Evolutionary conservation across 495 filamentous ascomycete genomes (phyloP).

Genomic region (Friedmanniomyces simplex): DNA sequence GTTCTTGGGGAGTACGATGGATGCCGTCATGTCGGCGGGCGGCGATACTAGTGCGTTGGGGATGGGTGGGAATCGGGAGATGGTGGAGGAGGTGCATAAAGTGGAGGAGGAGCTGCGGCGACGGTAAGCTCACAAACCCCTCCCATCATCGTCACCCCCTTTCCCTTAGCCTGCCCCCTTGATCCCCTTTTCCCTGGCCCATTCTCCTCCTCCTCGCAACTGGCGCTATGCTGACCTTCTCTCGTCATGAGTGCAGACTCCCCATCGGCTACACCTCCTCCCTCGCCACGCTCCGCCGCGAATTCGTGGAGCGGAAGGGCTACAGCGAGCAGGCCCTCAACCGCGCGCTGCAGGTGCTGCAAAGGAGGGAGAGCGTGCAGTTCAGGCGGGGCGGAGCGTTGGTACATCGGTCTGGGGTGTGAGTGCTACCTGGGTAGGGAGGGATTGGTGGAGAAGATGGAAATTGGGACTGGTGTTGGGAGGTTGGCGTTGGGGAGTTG

Average conservation of each 20-base stretch:
- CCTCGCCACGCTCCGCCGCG: constrained; percentile 70
- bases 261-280: constrained; percentile 95
- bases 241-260: too few relatives aligned
- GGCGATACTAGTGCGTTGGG: constrained; percentile 49
- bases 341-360: constrained; percentile 73
- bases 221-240: too few relatives aligned
- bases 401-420: constrained; percentile 67
- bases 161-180: too few relatives aligned
- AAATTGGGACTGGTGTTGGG: too few relatives aligned
- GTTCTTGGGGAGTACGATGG: constrained; percentile 96
- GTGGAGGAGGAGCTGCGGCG: constrained; percentile 87
- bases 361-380: constrained; percentile 81
- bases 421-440: too few relatives aligned
- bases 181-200: too few relatives aligned
- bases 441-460: too few relatives aligned
- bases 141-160: too few relatives aligned
- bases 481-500: too few relatives aligned
- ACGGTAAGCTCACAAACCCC: constrained; percentile 17
- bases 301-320: constrained; percentile 80
- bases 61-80: constrained; percentile 60
- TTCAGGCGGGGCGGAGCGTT: constrained; percentile 81
- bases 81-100: constrained; percentile 78
- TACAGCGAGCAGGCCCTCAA: constrained; percentile 79
- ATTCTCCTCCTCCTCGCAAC: too few relatives aligned
- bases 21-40: constrained; percentile 68